phyloP scores from a whole-genome alignment of 75 land plant genomes.

The Sequoia sempervirens region DNA sequence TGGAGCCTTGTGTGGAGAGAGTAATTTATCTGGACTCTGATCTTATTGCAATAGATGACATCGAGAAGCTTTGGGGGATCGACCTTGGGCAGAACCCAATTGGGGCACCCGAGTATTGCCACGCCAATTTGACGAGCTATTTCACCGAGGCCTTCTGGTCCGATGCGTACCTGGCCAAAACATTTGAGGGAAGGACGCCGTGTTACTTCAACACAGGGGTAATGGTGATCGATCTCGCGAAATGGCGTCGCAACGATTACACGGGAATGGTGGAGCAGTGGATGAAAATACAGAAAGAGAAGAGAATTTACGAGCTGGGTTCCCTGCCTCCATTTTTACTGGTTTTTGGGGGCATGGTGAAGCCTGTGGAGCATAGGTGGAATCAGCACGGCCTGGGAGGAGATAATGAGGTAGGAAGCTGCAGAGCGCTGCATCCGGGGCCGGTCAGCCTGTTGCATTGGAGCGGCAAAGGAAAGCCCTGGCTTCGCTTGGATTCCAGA shows the following conservation, averaged over 20 bases:
- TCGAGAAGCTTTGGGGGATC: constrained; percentile 76
- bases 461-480: neutral
- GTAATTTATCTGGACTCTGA: constrained; percentile 89
- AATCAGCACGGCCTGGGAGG: constrained; percentile 90
- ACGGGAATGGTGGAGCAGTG: constrained; percentile 63
- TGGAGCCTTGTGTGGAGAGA: constrained; percentile 68
- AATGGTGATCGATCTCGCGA: constrained; percentile 76
- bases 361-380: constrained; percentile 84
- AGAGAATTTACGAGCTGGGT: constrained; percentile 80
- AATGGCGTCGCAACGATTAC: constrained; percentile 57
- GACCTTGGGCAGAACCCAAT: constrained; percentile 40
- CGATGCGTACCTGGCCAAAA: constrained; percentile 22
- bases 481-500: neutral
- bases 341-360: constrained; percentile 72
- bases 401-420: constrained; percentile 69
- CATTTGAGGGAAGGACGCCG: constrained; percentile 60
- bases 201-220: constrained; percentile 94
- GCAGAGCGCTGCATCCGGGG: constrained; percentile 77
- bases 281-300: constrained; percentile 81
- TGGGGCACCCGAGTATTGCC: constrained; percentile 92
- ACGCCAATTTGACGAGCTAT: constrained; percentile 84
- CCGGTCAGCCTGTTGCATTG: constrained; percentile 37
- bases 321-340: constrained; percentile 88
- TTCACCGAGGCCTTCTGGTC: constrained; percentile 78
- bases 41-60: constrained; percentile 78